Evolutionary conservation across 345 rosid species (phyloP), one percentile per base, ranked within the genome.

Genomic region (Reutealis trisperma): DNA sequence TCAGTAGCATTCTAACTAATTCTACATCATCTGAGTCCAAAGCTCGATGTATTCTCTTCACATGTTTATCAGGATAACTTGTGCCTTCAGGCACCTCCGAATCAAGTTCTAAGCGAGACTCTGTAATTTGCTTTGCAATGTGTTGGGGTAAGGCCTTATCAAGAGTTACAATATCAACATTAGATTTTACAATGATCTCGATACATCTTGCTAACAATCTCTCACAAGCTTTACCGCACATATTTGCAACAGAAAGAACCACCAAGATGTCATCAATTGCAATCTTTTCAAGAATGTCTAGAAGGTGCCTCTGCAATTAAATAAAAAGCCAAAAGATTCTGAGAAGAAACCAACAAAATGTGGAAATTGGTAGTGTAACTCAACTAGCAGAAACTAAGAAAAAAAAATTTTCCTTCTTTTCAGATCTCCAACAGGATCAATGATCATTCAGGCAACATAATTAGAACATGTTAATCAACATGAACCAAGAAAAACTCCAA

Each of bases 1-100:
- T 83, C 67, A 92, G 79, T 34, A 94, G 89, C 97, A 90, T 86
- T 71, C 93, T 83, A 67, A 94, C 93, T 73, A 94, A 82, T 69
- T 94, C 96, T 12, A 94, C 92, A 63, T 94, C 98, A 54, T 94
- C 97, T 0, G 97, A 94, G 71, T 94, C 97, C 2, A 94, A 81
- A 3, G 97, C 98, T 66, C 93, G 83, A 76, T 86, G 86, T 64
- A 92, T 88, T 79, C 96, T 85, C 79, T 72, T 85, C 15, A 86
- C 86, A 59, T 90, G 92, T 78, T 89, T 92, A 18, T 89, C 86
- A 1, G 89, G 89, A 52, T 84, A 71, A 64, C 47, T 57, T 55
- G 42, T 27, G 54, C 66, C 67, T 60, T 86, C 86, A 16, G 86
- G 82, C 60, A 70, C 78, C 34, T 77, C 79, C 54, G 84, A 67